Percentiles rank a stretch among this genome's conserved stretches.
Conservation (phyloP, 257 asterid genomes). For the Coffea eugenioides region DNA sequence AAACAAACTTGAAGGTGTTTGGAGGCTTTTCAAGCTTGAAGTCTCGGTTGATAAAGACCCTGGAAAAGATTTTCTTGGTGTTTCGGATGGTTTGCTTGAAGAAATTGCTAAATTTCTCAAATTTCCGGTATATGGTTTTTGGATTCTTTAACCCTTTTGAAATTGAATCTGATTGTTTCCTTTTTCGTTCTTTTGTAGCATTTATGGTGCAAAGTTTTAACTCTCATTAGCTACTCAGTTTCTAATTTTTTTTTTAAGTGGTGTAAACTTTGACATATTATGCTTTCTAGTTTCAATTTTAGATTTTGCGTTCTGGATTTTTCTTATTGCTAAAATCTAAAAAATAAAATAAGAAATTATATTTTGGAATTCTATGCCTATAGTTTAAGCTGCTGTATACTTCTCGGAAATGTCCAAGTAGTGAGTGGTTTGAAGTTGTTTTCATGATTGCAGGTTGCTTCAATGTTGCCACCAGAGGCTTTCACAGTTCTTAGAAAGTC, state of each 20-base stretch:
- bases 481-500: slow-evolving; percentile 84
- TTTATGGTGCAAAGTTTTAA: neutral
- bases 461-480: slow-evolving; percentile 91
- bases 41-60: slow-evolving; percentile 75
- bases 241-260: neutral
- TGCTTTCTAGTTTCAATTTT: neutral
- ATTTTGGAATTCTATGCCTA: neutral
- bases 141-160: neutral
- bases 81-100: slow-evolving; percentile 63
- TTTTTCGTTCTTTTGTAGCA: neutral
- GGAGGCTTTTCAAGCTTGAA: slow-evolving; percentile 78
- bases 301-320: neutral
- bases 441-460: slow-evolving; percentile 65
- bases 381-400: neutral
- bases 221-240: neutral
- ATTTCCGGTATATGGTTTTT: slow-evolving; percentile 60
- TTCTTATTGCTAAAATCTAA: neutral
- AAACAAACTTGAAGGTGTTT: slow-evolving; percentile 56
- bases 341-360: neutral
- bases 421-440: neutral
- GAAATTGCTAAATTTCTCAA: slow-evolving; percentile 85
- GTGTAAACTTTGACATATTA: neutral
- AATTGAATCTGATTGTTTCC: neutral
- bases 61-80: slow-evolving; percentile 78
- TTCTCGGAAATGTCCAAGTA: neutral